These are phyloP conservation scores for Sicyos edulis DNA, from an alignment of 306 rosid species.

Conservation along the genomic window DNA sequence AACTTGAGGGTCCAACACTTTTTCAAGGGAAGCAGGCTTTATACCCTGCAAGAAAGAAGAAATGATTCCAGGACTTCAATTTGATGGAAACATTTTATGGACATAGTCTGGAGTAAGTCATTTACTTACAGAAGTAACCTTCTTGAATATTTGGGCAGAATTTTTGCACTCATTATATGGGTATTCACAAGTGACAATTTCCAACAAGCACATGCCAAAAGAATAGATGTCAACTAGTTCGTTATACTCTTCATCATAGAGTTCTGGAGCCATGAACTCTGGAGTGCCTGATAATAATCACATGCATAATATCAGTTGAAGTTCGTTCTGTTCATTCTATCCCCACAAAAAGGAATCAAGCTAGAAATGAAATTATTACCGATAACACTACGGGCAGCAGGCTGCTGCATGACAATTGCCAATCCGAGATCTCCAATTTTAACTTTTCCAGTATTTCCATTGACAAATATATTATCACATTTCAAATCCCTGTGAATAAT, in stretches of 20 bases:
- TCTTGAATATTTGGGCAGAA: slow-evolving; percentile 82
- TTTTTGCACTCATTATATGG: slow-evolving; percentile 88
- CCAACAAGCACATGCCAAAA: slow-evolving; percentile 91
- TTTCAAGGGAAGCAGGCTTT: slow-evolving; percentile 72
- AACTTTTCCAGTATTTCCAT: slow-evolving; percentile 74
- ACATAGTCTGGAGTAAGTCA: neutral
- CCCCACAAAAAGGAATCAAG: slow-evolving; percentile 1
- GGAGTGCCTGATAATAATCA: slow-evolving; percentile 58
- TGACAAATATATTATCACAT: slow-evolving; percentile 84
- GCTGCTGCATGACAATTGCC: slow-evolving; percentile 84
- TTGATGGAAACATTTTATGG: neutral
- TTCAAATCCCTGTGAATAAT: slow-evolving; percentile 87
- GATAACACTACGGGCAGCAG: slow-evolving; percentile 76
- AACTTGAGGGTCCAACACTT: slow-evolving; percentile 57
- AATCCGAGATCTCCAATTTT: slow-evolving; percentile 95
- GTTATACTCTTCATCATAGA: slow-evolving; percentile 83
- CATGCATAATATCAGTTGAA: neutral
- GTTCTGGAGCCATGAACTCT: slow-evolving; percentile 98
- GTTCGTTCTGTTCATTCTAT: neutral
- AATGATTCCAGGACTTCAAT: neutral
- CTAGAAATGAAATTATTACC: slow-evolving; percentile 33
- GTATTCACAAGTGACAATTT: slow-evolving; percentile 82
- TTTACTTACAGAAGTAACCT: slow-evolving; percentile 78
- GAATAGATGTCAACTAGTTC: slow-evolving; percentile 93
- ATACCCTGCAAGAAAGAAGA: slow-evolving; percentile 51